These are phyloP conservation scores for Kandelia obovata DNA, from an alignment of 345 rosid species.

Conservation along the genomic window DNA sequence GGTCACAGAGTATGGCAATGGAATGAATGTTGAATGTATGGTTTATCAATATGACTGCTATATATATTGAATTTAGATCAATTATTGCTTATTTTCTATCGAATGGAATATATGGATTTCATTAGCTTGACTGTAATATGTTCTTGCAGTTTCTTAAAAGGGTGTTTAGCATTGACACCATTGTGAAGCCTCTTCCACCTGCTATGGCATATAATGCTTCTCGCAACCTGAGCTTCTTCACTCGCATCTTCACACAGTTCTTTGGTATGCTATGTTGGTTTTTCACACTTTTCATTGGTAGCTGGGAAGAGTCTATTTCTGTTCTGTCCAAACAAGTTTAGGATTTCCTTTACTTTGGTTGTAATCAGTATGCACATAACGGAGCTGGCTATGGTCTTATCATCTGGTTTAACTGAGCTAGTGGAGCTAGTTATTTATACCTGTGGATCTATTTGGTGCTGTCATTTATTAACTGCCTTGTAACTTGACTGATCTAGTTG, in stretches of 20 bases:
- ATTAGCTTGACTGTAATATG: neutral
- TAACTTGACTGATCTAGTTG: neutral
- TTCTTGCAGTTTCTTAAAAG: slow-evolving; percentile 71
- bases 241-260: slow-evolving; percentile 95
- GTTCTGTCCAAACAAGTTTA: neutral
- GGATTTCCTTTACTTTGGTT: neutral
- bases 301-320: neutral
- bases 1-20: too few relatives aligned
- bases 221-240: slow-evolving; percentile 92
- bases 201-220: slow-evolving; percentile 80
- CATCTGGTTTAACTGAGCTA: neutral
- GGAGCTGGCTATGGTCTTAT: neutral
- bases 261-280: slow-evolving; percentile 53
- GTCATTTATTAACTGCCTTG: too few relatives aligned
- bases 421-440: neutral
- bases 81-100: too few relatives aligned
- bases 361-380: too few relatives aligned
- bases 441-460: neutral
- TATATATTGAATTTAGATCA: too few relatives aligned
- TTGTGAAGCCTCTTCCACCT: slow-evolving; percentile 97
- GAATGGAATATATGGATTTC: too few relatives aligned
- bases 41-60: too few relatives aligned
- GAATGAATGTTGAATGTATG: too few relatives aligned
- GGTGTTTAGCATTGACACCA: slow-evolving; percentile 85
- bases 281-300: neutral